A percentile compares a stretch with the other conserved stretches of the same genome.
Conservation (phyloP, 1,284 basidiomycete species). For the Moniliophthora roreri region DNA sequence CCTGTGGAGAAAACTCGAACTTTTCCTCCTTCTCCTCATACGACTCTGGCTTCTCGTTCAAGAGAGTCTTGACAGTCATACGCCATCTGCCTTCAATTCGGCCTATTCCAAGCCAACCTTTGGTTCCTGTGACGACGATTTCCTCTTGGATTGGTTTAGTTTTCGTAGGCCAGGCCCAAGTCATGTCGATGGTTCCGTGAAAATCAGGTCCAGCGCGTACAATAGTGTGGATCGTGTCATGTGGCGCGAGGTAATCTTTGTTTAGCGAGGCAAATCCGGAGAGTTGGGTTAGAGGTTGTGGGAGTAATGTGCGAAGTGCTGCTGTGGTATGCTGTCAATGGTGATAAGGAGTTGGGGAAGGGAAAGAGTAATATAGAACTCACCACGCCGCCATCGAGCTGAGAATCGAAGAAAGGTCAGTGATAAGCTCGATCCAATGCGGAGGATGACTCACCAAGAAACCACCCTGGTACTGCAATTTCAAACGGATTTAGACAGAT, state of each 20-base stretch:
- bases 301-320: slow-evolving; percentile 60
- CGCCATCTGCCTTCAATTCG: slow-evolving; percentile 27
- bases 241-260: slow-evolving; percentile 66
- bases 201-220: slow-evolving; percentile 51
- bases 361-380: slow-evolving; percentile 26
- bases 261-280: slow-evolving; percentile 69
- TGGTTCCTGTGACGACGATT: slow-evolving; percentile 57
- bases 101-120: slow-evolving; percentile 51
- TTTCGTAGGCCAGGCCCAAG: slow-evolving; percentile 53
- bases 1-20: slow-evolving; percentile 40
- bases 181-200: slow-evolving; percentile 60
- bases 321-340: slow-evolving; percentile 58
- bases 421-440: not conserved
- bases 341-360: slow-evolving; percentile 9
- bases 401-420: slow-evolving; percentile 4
- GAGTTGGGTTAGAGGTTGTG: slow-evolving; percentile 50
- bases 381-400: slow-evolving; percentile 74
- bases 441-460: slow-evolving; percentile 55
- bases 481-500: slow-evolving; percentile 5
- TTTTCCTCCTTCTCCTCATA: slow-evolving; percentile 45
- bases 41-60: slow-evolving; percentile 41
- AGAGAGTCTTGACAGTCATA: slow-evolving; percentile 40
- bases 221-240: slow-evolving; percentile 69
- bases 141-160: slow-evolving; percentile 36
- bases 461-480: slow-evolving; percentile 76